Evolutionary conservation across 2,329 filamentous ascomycete species (phyloP), one percentile per base, ranked within the genome.

Genomic region (Dryadomyces sulphureus): DNA sequence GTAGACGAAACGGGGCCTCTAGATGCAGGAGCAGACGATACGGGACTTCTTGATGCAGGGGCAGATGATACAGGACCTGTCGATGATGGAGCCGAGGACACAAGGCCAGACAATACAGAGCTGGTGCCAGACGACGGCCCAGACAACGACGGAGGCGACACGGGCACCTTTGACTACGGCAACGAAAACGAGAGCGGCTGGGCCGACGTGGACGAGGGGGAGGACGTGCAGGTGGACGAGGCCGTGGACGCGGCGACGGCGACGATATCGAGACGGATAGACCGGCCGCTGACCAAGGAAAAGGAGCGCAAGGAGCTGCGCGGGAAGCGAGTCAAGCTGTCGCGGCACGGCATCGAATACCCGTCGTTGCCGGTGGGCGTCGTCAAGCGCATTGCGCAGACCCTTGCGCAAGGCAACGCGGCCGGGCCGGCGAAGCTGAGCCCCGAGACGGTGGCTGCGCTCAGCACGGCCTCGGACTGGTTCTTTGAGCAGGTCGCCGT

Each of bases 401-500:
- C 75, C 1, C 85, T 87, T 56, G 73, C 82, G 19, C 77, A 79
- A 54, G 76, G 75, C 4, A 75, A 79, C 39, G 78, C 79, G 19
- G 67, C 72, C 9, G 72, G 72, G 54, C 85, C 81, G 54, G 67
- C 75, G 5, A 84, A 81, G 53, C 74, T 94, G 41, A 78, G 72
- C 48, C 77, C 82, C 40, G 84, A 92, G 44, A 80, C 84, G 2
- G 65, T 94, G 34, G 72, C 75, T 25, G 81, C 81, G 5, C 77
- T 94, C 45, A 79, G 81, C 56, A 81, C 87, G 58, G 85, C 87
- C 1, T 84, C 84, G 3, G 85, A 93, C 50, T 92, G 86, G 82
- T 94, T 88, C 61, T 94, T 94, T 59, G 86, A 93, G 63, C 88
- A 94, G 61, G 67, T 84, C 2, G 79, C 84, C 41, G 83, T 88